These are phyloP conservation scores for Phytophthora sansomeana DNA, from an alignment of 352 stramenopile genomes.

Conservation along the genomic window DNA sequence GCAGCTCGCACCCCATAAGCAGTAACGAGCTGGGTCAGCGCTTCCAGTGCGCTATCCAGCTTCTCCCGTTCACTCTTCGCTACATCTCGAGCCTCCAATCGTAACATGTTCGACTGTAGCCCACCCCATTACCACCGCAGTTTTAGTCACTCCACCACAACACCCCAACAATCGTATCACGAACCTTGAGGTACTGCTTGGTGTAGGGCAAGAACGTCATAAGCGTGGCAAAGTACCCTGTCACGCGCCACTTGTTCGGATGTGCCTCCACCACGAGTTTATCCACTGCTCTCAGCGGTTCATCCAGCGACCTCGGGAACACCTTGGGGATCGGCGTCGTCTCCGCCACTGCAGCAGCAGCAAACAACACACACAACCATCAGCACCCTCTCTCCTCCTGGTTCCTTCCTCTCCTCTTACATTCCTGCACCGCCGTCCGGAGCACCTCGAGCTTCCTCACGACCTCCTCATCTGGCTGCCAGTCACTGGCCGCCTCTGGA, in stretches of 20 bases:
- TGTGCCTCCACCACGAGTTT: slow-evolving; percentile 83
- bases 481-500: slow-evolving; percentile 74
- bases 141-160: neutral
- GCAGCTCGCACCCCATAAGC: slow-evolving; percentile 45
- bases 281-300: slow-evolving; percentile 80
- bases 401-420: slow-evolving; percentile 38
- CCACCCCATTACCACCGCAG: neutral
- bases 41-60: slow-evolving; percentile 56
- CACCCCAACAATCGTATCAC: neutral
- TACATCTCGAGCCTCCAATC: slow-evolving; percentile 79
- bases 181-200: slow-evolving; percentile 87
- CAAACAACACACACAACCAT: neutral
- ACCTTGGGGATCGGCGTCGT: slow-evolving; percentile 77
- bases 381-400: neutral
- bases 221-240: slow-evolving; percentile 88
- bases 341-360: slow-evolving; percentile 53
- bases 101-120: slow-evolving; percentile 86
- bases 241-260: slow-evolving; percentile 90
- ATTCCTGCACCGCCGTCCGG: slow-evolving; percentile 64
- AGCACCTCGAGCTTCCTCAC: slow-evolving; percentile 64
- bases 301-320: slow-evolving; percentile 82
- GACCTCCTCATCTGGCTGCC: slow-evolving; percentile 65
- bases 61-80: slow-evolving; percentile 65
- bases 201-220: slow-evolving; percentile 91
- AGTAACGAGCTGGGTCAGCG: slow-evolving; percentile 41